These are phyloP conservation scores for Camellia lanceoleosa DNA, from an alignment of 148 eudicot genomes.

Conservation along the genomic window DNA sequence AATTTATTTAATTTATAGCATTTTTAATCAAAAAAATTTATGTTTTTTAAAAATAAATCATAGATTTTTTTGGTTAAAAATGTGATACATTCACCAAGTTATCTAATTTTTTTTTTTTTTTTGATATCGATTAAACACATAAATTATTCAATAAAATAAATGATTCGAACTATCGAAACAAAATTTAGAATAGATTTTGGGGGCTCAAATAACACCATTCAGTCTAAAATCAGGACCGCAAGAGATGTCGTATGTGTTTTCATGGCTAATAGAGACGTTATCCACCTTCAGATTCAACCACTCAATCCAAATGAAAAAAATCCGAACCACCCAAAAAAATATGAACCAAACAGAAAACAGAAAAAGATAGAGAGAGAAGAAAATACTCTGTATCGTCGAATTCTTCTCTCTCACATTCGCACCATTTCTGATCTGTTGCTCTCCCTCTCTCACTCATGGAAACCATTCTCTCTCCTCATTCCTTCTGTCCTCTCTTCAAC, in stretches of 20 bases:
- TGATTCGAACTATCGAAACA: no score
- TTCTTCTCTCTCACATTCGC: constrained; percentile 21
- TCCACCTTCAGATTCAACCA: constrained; percentile 20
- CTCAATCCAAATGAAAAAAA: constrained; percentile 30
- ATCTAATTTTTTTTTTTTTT: no score
- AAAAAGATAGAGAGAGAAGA: neutral
- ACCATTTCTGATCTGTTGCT: constrained; percentile 18
- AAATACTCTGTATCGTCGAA: constrained; percentile 13
- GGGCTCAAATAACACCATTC: no score
- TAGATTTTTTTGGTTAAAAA: no score
- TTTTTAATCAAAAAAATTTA: no score
- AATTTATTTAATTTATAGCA: no score
- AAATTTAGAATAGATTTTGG: no score
- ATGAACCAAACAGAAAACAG: constrained; percentile 11
- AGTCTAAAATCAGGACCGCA: constrained; percentile 36
- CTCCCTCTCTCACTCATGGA: constrained; percentile 52
- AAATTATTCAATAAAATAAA: no score
- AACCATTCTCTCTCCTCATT: constrained; percentile 76
- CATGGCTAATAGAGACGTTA: constrained; percentile 26
- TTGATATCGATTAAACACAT: no score
- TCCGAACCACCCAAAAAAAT: constrained; percentile 52
- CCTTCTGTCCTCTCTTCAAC: constrained; percentile 49
- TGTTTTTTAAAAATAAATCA: no score
- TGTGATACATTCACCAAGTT: no score
- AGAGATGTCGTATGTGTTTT: neutral